These are phyloP conservation scores for Babesia divergens DNA, from an alignment of 169 alveolate genomes.

Conservation along the genomic window DNA sequence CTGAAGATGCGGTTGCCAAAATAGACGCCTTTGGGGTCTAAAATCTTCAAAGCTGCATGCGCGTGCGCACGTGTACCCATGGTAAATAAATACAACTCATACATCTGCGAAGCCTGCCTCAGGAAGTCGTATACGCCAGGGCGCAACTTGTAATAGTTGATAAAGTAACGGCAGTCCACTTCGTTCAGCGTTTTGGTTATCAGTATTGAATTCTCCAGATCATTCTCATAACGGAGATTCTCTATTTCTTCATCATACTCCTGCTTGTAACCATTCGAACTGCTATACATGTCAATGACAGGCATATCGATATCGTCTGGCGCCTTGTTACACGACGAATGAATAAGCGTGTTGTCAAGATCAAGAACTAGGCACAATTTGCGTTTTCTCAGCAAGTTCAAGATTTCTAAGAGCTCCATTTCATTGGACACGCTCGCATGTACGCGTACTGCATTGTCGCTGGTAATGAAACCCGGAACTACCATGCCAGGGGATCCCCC, in stretches of 20 bases:
- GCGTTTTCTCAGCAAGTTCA: slow-evolving; percentile 50
- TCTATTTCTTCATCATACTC: slow-evolving; percentile 39
- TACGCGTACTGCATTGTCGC: slow-evolving; percentile 53
- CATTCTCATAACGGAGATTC: slow-evolving; percentile 58
- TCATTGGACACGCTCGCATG: slow-evolving; percentile 57
- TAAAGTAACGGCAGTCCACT: slow-evolving; percentile 43
- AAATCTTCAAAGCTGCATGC: slow-evolving; percentile 67
- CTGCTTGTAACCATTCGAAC: slow-evolving; percentile 34
- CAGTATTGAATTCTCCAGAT: slow-evolving; percentile 58
- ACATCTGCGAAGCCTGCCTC: slow-evolving; percentile 53
- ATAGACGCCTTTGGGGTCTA: slow-evolving; percentile 71
- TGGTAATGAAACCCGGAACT: slow-evolving; percentile 71
- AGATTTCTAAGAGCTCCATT: slow-evolving; percentile 64
- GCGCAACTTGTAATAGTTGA: slow-evolving; percentile 72
- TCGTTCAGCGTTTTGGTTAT: slow-evolving; percentile 62
- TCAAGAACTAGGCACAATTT: slow-evolving; percentile 79
- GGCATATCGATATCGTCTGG: slow-evolving; percentile 57
- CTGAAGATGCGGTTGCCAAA: slow-evolving; percentile 69
- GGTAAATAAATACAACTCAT: slow-evolving; percentile 76
- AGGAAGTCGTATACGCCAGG: slow-evolving; percentile 82
- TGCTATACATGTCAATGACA: slow-evolving; percentile 52
- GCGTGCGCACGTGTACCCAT: slow-evolving; percentile 84
- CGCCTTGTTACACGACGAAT: slow-evolving; percentile 66
- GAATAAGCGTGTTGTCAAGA: slow-evolving; percentile 78
- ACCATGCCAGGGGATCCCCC: background rate